A percentile compares a stretch with the other conserved stretches of the same genome.
These are phyloP conservation scores for Torulaspora microellipsoides DNA, from an alignment of 805 yeast genomes.

Conservation along the genomic window DNA sequence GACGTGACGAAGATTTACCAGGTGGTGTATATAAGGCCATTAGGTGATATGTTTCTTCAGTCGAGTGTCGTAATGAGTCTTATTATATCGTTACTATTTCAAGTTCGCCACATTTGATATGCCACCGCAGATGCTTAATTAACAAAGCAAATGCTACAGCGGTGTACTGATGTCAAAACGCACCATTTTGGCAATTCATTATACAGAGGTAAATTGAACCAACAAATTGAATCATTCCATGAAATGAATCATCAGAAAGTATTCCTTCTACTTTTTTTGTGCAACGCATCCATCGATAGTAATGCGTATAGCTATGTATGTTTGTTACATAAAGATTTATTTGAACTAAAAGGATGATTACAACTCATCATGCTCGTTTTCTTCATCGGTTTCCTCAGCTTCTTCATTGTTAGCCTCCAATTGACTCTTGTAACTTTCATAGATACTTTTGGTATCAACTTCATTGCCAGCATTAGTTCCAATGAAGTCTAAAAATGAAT, in stretches of 20 bases:
- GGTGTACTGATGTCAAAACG: no score
- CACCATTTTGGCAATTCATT: no score
- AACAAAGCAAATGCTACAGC: no score
- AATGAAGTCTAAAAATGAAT: conserved; percentile 64
- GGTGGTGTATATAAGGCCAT: conserved; percentile 35
- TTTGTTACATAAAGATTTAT: no score
- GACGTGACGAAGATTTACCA: conserved; percentile 20
- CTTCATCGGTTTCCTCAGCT: conserved; percentile 17
- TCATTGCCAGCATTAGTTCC: conserved; percentile 60
- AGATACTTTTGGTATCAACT: conserved; percentile 49
- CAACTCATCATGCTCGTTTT: conserved; percentile 34
- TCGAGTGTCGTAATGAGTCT: neutral
- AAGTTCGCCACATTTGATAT: conserved; percentile 4
- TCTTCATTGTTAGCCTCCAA: conserved; percentile 17
- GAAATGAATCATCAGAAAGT: no score
- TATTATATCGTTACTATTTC: neutral
- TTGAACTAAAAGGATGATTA: conserved; percentile 8
- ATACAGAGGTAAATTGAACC: no score
- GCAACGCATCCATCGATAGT: no score
- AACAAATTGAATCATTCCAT: no score
- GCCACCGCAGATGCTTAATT: no score
- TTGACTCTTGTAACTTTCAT: conserved; percentile 21
- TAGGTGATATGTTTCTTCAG: neutral
- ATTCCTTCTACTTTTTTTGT: no score
- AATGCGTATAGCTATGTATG: no score